Evolutionary conservation across 108 stramenopile genomes (phyloP), one percentile per base, ranked within the genome.

Genomic region (Stephanodiscus minutulus): DNA sequence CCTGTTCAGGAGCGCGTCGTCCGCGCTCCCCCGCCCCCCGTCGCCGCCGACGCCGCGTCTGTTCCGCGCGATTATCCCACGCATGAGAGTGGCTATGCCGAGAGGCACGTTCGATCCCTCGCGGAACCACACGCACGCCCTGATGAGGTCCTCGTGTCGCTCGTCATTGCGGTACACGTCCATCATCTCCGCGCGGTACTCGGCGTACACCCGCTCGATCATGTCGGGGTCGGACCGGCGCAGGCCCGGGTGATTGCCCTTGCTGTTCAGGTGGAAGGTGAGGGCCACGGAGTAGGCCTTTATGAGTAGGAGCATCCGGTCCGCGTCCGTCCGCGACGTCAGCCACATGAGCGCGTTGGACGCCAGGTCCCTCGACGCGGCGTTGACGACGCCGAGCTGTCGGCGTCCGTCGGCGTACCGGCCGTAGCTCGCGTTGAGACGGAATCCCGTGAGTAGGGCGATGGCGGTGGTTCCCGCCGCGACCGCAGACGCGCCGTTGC

Each of bases 381-480:
- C 73, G 62, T 86, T 73, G 7, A 76, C 57, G 3, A 44, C 59
- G 43, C 81, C 59, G 65, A 63, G 47, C 39, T 69, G 54, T 56
- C 61, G 82, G 8, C 85, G 66, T 46, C 57, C 83, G 24, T 86
- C 85, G 12, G 66, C 49, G 61, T 79, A 84, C 24, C 85, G 56
- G 35, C 77, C 83, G 49, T 86, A 84, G 29, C 60, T 63, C 0
- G 77, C 69, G 62, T 86, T 86, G 54, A 86, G 55, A 24, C 85
- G 81, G 68, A 86, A 86, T n/a, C 80, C 85, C 20, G 83, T 74
- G 17, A 86, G 55, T 5, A 86, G 21, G 13, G 68, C 83, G 58
- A 86, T 71, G 31, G 83, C 85, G 52, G 83, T 82, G 5, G 83
- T 84, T n/a, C 52, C 81, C n/a, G 71, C 83, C 24, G 83, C 79